These are phyloP conservation scores for Yamadazyma akitaensis DNA, from an alignment of 805 yeast genomes.

Conservation along the genomic window DNA sequence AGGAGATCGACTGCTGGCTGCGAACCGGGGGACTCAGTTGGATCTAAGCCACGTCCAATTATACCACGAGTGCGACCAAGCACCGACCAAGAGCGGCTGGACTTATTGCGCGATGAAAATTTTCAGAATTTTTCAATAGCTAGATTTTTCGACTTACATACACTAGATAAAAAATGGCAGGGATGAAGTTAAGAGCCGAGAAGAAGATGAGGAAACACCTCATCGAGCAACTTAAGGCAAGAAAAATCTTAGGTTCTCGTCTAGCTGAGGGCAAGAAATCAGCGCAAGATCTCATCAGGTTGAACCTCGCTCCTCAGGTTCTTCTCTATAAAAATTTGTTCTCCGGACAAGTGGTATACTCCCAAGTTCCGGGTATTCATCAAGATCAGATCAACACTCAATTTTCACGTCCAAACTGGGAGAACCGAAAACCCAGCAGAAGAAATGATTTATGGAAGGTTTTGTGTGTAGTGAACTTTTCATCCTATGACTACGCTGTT, in stretches of 20 bases:
- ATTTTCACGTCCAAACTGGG: conserved; percentile 84
- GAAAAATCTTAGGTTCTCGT: conserved; percentile 41
- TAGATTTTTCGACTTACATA: background rate
- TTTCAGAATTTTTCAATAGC: background rate
- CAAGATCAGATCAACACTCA: conserved; percentile 62
- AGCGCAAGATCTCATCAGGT: conserved; percentile 30
- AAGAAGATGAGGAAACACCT: conserved; percentile 47
- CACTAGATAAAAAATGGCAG: conserved; percentile 23
- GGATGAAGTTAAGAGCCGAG: conserved; percentile 40
- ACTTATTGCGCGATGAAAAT: background rate
- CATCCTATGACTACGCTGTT: conserved; percentile 58
- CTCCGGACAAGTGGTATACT: conserved; percentile 84
- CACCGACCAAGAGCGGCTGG: background rate
- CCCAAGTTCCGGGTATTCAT: conserved; percentile 72
- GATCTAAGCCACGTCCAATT: background rate
- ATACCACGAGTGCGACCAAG: background rate
- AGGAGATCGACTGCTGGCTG: background rate
- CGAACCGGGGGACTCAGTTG: background rate
- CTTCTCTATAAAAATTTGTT: conserved; percentile 80
- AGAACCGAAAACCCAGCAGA: conserved; percentile 72
- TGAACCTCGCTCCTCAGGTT: conserved; percentile 78
- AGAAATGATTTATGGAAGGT: conserved; percentile 89
- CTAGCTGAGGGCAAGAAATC: conserved; percentile 39
- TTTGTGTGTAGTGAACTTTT: conserved; percentile 77
- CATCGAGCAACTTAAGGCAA: conserved; percentile 42